Base-by-base conservation (phyloP, 1,284 basidiomycete genomes). In the Cryptococcus sp. region DNA sequence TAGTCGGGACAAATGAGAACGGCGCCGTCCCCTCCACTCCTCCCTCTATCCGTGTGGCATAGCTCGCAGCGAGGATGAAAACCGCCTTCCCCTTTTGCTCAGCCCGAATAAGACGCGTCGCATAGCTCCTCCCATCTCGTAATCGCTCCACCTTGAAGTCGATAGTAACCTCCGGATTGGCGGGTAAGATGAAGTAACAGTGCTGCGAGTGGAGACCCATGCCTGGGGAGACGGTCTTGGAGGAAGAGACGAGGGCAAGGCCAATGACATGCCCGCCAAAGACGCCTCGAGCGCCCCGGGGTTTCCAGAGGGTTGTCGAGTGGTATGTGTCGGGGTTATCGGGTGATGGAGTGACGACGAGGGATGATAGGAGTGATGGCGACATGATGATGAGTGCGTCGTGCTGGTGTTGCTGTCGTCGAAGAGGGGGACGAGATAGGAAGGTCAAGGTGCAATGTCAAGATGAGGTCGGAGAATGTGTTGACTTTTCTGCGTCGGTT, bases 211-310 rank as follows among this genome's bases (percentile, higher is more conserved):
- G 68, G 22, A 92, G 74, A 16, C 79, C 79, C 65, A 81, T 84
- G n/a, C 74, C 75, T 18, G 80, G 73, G 45, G 82, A 75, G 1
- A 92, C 83, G 40, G 84, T 84, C 56, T 82, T 81, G 21, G 84
- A 84, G 5, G 88, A 87, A 12, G 87, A 82, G 14, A 86, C 80
- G 25, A 91, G 75, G 4, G 87, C 86, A 64, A 92, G 89, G 9
- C 85, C 90, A 57, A 94, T 90, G 51, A 93, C 89, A 59, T 78
- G 75, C 4, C 90, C 91, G 47, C 91, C 90, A 60, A 89, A 93
- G 4, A 89, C 88, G 22, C 89, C 88, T 52, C 88, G 78, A 18
- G 80, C 79, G 18, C 78, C 76, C 10, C 71, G 67, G 0, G 87
- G 87, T 14, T 82, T 56, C 78, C 81, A 86, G 1, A 92, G 76